Evolutionary conservation across 768 basidiomycete species (phyloP), one percentile per base, ranked within the genome.

Genomic region (Mycena albidolilacea): DNA sequence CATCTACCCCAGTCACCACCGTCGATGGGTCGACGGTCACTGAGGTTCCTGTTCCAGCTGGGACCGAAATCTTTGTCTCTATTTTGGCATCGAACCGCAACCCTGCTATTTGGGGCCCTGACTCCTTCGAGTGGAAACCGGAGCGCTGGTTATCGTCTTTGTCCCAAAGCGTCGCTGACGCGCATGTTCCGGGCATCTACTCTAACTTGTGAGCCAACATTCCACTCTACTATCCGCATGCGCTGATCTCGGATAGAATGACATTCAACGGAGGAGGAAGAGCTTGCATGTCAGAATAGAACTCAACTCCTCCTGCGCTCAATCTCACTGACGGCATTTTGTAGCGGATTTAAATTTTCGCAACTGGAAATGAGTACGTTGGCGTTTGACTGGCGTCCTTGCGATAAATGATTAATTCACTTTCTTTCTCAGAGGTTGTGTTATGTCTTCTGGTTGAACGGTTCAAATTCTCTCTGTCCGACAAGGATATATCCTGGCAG

Each of bases 81-180:
- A 30, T 30, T 30, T 30, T 30, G 30, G 30, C 30, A 30, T 30
- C 30, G 30, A 30, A 30, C 30, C 75, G 81, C 15, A 81, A 84
- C 43, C 70, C 78, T 1, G 78, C 70, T 9, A 67, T 87, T 37
- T 88, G 85, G 83, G 88, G 88, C 7, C 68, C 78, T 1, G 86
- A 87, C 69, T 81, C 82, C 8, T 74, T 70, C 19, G 81, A 84
- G 68, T 87, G 85, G 80, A 82, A 82, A 41, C 86, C 86, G 0
- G 83, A 83, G 67, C 80, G 85, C 2, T 87, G 85, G 86, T 69
- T 86, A 5, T 67, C 75, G 10, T 78, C 78, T 19, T 73, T 80
- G 30, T 82, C 82, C 5, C 70, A 83, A 21, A 73, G 76, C 6
- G 73, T 80, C 60, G 37, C 52, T 7, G 69, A 78, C 11, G 79